These are phyloP conservation scores for Endoconidiophora polonica DNA, from an alignment of 2,329 filamentous ascomycete species.

Conservation along the genomic window DNA sequence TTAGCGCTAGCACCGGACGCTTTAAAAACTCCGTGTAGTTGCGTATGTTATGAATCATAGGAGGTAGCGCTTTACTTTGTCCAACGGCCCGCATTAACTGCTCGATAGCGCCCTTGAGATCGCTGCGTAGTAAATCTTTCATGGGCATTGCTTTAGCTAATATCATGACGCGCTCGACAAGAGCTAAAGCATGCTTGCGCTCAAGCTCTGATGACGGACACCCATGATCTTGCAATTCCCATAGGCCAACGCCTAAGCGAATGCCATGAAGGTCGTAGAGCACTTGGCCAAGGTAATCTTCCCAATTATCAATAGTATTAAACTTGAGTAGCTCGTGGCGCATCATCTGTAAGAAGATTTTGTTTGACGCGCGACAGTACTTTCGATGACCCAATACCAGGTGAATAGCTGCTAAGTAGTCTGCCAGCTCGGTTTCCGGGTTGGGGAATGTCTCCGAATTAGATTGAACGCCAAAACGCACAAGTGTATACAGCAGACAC, in stretches of 20 bases:
- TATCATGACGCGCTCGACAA: conserved; percentile 69
- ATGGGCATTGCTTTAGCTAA: conserved; percentile 72
- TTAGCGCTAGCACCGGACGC: conserved; percentile 64
- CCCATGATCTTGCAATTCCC: conserved; percentile 59
- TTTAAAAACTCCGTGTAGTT: conserved; percentile 70
- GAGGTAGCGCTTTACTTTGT: conserved; percentile 56
- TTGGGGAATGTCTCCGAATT: conserved; percentile 46
- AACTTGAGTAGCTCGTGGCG: conserved; percentile 69
- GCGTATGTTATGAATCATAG: conserved; percentile 74
- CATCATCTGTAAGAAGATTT: conserved; percentile 77
- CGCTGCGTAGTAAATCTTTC: conserved; percentile 81
- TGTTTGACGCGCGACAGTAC: conserved; percentile 71
- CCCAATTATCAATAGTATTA: conserved; percentile 62
- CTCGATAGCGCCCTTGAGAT: conserved; percentile 78
- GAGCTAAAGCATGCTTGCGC: conserved; percentile 58
- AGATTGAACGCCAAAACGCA: conserved; percentile 51
- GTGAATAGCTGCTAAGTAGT: conserved; percentile 68
- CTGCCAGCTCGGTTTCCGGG: conserved; percentile 56
- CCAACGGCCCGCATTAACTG: conserved; percentile 82
- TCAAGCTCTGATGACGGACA: conserved; percentile 66
- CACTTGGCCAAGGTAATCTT: conserved; percentile 73
- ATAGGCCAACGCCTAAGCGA: conserved; percentile 52
- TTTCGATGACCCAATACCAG: conserved; percentile 69
- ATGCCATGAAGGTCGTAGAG: conserved; percentile 70
- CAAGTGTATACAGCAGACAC: conserved; percentile 68